These are phyloP conservation scores for Naganishia albida DNA, from an alignment of 1,284 basidiomycete genomes.

Conservation along the genomic window DNA sequence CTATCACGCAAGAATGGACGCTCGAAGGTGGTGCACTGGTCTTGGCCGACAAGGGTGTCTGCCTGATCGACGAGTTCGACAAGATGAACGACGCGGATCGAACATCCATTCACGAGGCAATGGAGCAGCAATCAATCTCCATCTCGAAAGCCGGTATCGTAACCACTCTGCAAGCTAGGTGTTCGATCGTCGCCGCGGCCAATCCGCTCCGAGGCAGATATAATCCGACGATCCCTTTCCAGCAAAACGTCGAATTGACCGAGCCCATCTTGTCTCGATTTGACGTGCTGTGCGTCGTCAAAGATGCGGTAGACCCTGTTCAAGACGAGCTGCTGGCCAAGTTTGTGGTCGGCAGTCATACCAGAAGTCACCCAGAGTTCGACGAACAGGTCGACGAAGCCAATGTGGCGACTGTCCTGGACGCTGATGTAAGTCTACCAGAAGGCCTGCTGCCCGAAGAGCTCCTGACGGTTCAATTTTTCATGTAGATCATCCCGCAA, in stretches of 20 bases:
- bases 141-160: slow-evolving; percentile 99
- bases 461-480: slow-evolving; percentile 16
- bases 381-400: slow-evolving; percentile 80
- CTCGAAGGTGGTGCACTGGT: slow-evolving; percentile 97
- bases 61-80: slow-evolving; percentile 99
- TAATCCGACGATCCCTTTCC: slow-evolving; percentile 96
- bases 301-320: slow-evolving; percentile 94
- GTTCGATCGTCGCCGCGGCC: slow-evolving; percentile 95
- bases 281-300: slow-evolving; percentile 96
- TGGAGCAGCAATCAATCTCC: slow-evolving; percentile 99
- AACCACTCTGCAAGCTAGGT: slow-evolving; percentile 92
- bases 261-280: slow-evolving; percentile 99
- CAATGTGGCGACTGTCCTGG: slow-evolving; percentile 81
- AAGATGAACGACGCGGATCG: slow-evolving; percentile 99
- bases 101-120: slow-evolving; percentile 98
- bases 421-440: slow-evolving; percentile 74
- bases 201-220: slow-evolving; percentile 96
- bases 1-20: slow-evolving; percentile 97
- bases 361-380: slow-evolving; percentile 91
- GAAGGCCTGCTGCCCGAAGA: not conserved
- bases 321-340: slow-evolving; percentile 94
- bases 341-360: slow-evolving; percentile 95
- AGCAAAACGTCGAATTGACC: slow-evolving; percentile 97
- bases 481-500: slow-evolving; percentile 84
- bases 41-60: slow-evolving; percentile 97